Evolutionary conservation across 495 filamentous ascomycete species (phyloP).

Genomic region (Trichocladium antarcticum): DNA sequence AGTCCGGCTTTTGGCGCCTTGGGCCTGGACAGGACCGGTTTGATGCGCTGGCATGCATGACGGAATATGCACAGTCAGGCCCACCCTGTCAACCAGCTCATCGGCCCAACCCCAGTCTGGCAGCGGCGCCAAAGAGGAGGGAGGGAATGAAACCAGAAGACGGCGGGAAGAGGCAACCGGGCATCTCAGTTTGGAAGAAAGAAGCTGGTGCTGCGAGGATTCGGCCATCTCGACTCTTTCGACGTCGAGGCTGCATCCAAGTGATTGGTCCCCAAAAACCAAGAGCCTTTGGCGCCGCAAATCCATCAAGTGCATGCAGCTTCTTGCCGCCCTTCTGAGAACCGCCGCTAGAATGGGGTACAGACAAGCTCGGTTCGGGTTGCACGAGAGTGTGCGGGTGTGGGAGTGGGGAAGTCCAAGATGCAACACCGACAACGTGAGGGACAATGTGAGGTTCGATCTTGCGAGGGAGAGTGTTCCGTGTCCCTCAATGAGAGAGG

Average conservation of each 20-base stretch:
- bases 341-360: not conserved
- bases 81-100: slow-evolving; percentile 36
- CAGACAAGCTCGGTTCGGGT: not conserved
- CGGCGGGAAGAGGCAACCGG: slow-evolving; percentile 5
- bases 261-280: slow-evolving; percentile 1
- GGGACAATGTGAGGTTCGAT: slow-evolving; percentile 1
- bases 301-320: not conserved
- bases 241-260: slow-evolving; percentile 8
- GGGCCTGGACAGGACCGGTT: slow-evolving; percentile 32
- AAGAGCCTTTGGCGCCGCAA: not conserved
- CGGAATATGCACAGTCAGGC: slow-evolving; percentile 45
- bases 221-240: slow-evolving; percentile 2
- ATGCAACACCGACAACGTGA: slow-evolving; percentile 1
- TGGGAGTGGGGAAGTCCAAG: slow-evolving; percentile 3
- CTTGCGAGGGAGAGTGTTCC: slow-evolving; percentile 2
- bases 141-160: not conserved
- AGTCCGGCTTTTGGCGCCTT: slow-evolving; percentile 35
- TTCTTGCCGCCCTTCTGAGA: slow-evolving; percentile 1
- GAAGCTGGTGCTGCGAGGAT: not conserved
- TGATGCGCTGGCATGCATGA: slow-evolving; percentile 51
- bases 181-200: not conserved
- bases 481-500: not conserved
- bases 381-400: not conserved
- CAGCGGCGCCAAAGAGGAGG: slow-evolving; percentile 16
- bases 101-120: slow-evolving; percentile 19